Percentiles rank a stretch among this genome's conserved stretches.
phyloP scores from a whole-genome alignment of 23 red algal genomes.

The Cyanidioschyzon merolae region DNA sequence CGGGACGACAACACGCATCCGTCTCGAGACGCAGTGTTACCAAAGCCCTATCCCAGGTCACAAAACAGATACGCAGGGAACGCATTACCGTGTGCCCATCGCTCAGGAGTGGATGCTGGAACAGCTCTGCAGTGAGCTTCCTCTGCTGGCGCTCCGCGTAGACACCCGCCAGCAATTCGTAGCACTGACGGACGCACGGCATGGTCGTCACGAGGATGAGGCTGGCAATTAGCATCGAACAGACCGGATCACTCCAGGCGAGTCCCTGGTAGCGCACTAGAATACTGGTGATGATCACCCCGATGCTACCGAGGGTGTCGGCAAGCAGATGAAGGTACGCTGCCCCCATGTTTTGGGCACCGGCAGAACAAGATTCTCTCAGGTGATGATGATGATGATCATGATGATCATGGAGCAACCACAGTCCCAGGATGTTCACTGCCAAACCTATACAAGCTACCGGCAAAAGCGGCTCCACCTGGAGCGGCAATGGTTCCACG shows the following conservation, averaged over 20 bases:
- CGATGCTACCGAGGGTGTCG: slow-evolving; percentile 1
- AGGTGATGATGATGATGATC: not conserved
- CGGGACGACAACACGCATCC: no score
- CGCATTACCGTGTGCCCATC: no score
- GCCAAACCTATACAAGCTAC: not conserved
- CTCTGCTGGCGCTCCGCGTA: no score
- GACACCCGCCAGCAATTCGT: not conserved
- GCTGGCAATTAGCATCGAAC: slow-evolving; percentile 2
- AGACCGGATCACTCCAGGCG: not conserved
- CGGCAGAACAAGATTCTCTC: not conserved
- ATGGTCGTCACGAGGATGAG: not conserved
- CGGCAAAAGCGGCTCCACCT: not conserved
- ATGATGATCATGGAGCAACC: not conserved
- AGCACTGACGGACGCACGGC: not conserved
- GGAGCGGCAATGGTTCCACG: not conserved
- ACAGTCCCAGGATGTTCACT: slow-evolving; percentile 4
- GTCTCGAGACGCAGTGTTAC: not conserved
- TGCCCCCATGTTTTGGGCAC: not conserved
- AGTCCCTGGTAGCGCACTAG: not conserved
- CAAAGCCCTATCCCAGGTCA: not conserved
- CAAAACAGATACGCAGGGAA: not conserved
- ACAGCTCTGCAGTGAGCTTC: no score
- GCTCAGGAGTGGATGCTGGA: no score
- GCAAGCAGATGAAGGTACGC: not conserved
- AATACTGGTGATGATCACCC: not conserved